Evolutionary conservation across 139 green algal species (phyloP).

Genomic region (Monoraphidium neglectum): DNA sequence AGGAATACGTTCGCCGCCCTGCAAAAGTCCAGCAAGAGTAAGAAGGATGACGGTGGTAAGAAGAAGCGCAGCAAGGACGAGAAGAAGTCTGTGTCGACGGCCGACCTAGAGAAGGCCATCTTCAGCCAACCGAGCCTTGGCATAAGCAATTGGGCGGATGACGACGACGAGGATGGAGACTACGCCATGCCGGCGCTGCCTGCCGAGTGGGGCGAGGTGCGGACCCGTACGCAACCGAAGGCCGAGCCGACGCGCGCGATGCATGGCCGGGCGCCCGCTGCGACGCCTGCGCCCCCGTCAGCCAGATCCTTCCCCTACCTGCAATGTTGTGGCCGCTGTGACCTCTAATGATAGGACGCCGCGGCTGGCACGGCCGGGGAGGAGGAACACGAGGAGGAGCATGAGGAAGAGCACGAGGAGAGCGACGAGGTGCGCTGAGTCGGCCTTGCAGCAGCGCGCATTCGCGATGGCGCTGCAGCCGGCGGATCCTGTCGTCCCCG

Average conservation of each 20-base stretch:
- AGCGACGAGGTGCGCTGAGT: slow-evolving; percentile 32
- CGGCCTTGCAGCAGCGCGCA: background rate
- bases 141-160: slow-evolving; percentile 47
- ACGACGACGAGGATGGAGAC: slow-evolving; percentile 45
- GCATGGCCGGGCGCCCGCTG: no score
- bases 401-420: slow-evolving; percentile 31
- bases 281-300: background rate
- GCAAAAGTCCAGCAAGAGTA: slow-evolving; percentile 38
- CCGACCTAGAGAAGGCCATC: slow-evolving; percentile 52
- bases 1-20: slow-evolving; percentile 45
- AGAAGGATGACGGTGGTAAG: slow-evolving; percentile 36
- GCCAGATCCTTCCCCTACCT: background rate
- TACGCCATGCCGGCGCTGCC: slow-evolving; percentile 30
- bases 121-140: slow-evolving; percentile 43
- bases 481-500: no score
- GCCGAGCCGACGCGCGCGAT: no score
- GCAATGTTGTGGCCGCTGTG: background rate
- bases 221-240: background rate
- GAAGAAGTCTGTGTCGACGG: slow-evolving; percentile 38
- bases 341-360: background rate
- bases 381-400: slow-evolving; percentile 37
- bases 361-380: background rate
- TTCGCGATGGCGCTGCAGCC: no score
- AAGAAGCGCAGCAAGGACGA: slow-evolving; percentile 36
- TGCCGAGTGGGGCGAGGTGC: slow-evolving; percentile 19